Evolutionary conservation across 106 monocot genomes (phyloP).

Genomic region (Dendrobium officinale): DNA sequence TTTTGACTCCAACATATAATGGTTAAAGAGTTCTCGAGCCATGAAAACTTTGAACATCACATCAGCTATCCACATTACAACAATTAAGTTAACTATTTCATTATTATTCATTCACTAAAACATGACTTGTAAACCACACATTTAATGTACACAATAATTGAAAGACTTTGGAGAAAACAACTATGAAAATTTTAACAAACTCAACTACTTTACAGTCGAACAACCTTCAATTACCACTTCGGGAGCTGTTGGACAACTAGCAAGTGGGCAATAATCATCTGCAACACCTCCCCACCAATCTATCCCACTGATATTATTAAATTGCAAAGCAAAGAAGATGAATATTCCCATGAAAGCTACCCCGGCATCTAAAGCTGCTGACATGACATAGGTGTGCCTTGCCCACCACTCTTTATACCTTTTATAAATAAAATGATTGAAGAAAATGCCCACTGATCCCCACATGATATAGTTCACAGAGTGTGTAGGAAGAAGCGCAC

Average conservation of each 20-base stretch:
- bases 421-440: constrained; percentile 58
- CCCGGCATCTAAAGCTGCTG: constrained; percentile 12
- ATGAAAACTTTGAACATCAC: no score
- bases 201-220: neutral
- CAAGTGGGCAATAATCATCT: constrained; percentile 43
- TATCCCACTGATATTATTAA: constrained; percentile 12
- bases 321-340: constrained; percentile 50
- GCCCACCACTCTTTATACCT: constrained; percentile 75
- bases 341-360: constrained; percentile 85
- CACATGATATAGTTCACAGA: constrained; percentile 62
- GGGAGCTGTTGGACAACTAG: constrained; percentile 12
- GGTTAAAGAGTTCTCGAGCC: no score
- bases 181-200: no score
- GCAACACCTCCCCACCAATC: constrained; percentile 50
- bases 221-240: constrained; percentile 40
- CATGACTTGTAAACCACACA: no score
- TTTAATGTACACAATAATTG: no score
- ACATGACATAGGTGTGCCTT: constrained; percentile 69
- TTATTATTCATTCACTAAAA: no score
- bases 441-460: constrained; percentile 52
- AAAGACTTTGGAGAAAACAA: no score
- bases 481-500: constrained; percentile 49
- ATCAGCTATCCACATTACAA: no score
- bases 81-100: no score
- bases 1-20: no score